phyloP scores from a whole-genome alignment of 768 basidiomycete genomes.

The Cantharellus anzutake region DNA sequence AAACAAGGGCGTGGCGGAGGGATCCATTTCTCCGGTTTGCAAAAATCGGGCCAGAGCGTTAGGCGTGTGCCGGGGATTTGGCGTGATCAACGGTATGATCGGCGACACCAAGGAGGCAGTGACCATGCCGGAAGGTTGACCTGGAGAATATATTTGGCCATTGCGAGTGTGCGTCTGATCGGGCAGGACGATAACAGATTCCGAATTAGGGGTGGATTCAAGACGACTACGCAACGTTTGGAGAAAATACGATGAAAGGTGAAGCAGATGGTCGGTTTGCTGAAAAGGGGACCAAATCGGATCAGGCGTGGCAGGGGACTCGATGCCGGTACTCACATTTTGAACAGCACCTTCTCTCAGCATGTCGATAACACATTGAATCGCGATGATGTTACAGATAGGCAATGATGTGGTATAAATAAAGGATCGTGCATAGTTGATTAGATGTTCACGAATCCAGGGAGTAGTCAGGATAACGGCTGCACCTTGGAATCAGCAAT shows the following conservation, averaged over 20 bases:
- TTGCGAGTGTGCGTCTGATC: not conserved
- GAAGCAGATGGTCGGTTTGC: not conserved
- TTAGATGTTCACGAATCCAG: slow-evolving; percentile 59
- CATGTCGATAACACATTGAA: slow-evolving; percentile 63
- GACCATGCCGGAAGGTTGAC: not conserved
- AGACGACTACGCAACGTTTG: too few relatives aligned
- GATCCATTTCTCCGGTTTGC: too few relatives aligned
- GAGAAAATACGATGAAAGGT: too few relatives aligned
- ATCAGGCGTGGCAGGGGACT: not conserved
- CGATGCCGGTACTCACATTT: slow-evolving; percentile 22
- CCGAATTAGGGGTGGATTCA: too few relatives aligned
- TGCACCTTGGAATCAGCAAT: slow-evolving; percentile 13
- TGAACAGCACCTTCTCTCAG: slow-evolving; percentile 48
- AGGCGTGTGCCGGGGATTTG: not conserved
- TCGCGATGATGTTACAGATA: slow-evolving; percentile 54
- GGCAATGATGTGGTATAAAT: slow-evolving; percentile 84
- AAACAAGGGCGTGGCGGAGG: not conserved
- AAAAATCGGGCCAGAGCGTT: too few relatives aligned
- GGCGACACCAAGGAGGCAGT: not conserved
- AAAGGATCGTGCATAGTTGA: slow-evolving; percentile 82
- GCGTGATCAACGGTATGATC: not conserved
- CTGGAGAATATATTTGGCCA: too few relatives aligned
- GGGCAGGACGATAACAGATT: not conserved
- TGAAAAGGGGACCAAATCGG: not conserved
- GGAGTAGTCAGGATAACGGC: slow-evolving; percentile 61